Base-by-base conservation (phyloP, 768 basidiomycete species). In the Tulasnella sp. region DNA sequence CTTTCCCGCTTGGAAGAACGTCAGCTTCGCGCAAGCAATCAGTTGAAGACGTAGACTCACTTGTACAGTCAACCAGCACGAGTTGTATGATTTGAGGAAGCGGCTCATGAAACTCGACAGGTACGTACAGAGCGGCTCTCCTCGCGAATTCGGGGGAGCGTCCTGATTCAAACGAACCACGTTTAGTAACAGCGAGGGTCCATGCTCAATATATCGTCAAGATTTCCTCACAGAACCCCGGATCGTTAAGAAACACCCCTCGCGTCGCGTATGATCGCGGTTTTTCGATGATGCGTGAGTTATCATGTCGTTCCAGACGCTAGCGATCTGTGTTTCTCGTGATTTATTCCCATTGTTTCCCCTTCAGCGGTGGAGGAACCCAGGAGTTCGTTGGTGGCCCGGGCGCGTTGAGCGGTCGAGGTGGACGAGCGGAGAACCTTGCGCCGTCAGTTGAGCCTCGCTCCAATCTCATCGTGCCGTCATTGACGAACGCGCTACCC, bases 41-140 rank as follows among this genome's bases (percentile, higher is more conserved):
- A 2, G 4, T n/a, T 18, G 40, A 18, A 11, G 70, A 18, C 16
- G 18, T 32, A 37, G 29, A 15, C 15, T 16, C 44, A 3, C 15
- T 2, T 37, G 55, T 57, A 18, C 11, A 99, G 98, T 99, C 91
- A 98, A 94, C n/a, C 93, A 92, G 72, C 89, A 91, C 71, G 98
- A 99, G 86, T 87, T 99, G 81, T 94, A 98, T 9, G 81, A 98
- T 75, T 88, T 99, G 81, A 98, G 98, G 89, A 99, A 98, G 84
- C 92, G 98, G 75, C 99, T 99, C 85, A 98, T 99, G 95, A 99
- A 99, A 86, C 92, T 99, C 81, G 98, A 99, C 84, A 93, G 92
- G 94, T 92, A 81, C 78, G n/a, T 15, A 48, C 20, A 37, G 5
- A 5, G 11, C 1, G 18, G 26, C 39, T 74, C 51, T 51, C 18